These are phyloP conservation scores for Solanum sejunctum DNA, from an alignment of 257 asterid species.

Conservation along the genomic window DNA sequence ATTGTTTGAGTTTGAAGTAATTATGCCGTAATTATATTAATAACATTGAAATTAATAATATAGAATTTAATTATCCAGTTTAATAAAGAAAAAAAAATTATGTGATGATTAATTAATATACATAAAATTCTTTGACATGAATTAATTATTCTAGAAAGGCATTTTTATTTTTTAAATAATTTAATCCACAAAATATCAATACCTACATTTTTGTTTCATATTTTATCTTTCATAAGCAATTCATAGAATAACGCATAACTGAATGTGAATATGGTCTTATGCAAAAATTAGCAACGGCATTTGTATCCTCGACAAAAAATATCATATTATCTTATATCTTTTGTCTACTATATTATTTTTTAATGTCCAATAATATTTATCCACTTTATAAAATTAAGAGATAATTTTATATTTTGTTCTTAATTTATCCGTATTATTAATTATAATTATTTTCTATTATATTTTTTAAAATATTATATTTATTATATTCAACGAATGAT, in stretches of 20 bases:
- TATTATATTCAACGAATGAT: no score
- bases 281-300: background rate
- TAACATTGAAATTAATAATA: background rate
- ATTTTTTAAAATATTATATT: no score
- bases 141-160: background rate
- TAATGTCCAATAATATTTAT: no score
- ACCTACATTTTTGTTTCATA: background rate
- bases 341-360: no score
- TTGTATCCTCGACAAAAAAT: background rate
- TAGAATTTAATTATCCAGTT: background rate
- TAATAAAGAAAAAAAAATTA: background rate
- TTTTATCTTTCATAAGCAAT: background rate
- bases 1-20: background rate
- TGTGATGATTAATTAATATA: background rate
- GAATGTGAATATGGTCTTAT: background rate
- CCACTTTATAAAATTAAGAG: no score
- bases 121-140: background rate
- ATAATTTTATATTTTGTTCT: no score
- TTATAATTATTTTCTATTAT: no score
- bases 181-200: background rate
- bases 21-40: background rate
- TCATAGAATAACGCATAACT: background rate
- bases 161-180: background rate
- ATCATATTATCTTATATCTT: background rate
- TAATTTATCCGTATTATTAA: no score